phyloP scores from a whole-genome alignment of 2,329 filamentous ascomycete genomes.

The Ilyonectria mors-panacis region DNA sequence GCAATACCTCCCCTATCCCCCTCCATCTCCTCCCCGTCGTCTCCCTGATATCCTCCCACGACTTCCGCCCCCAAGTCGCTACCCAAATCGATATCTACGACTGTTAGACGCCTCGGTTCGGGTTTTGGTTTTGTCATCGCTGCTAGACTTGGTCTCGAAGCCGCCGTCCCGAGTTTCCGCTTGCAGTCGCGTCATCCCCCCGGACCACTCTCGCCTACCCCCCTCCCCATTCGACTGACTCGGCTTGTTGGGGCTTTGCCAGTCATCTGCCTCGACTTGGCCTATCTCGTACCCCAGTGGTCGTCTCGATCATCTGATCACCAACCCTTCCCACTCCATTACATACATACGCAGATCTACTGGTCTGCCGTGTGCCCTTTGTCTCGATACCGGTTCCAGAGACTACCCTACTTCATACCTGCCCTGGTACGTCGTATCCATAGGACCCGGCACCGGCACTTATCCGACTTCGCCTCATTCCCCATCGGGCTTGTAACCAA shows the following conservation, averaged over 20 bases:
- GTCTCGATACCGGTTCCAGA: constrained; percentile 18
- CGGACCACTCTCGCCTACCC: constrained; percentile 33
- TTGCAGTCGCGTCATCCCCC: constrained; percentile 43
- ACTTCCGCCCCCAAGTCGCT: constrained; percentile 9
- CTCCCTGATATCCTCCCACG: not conserved
- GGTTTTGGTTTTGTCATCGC: constrained; percentile 10
- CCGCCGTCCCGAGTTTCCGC: constrained; percentile 38
- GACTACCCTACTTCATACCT: constrained; percentile 22
- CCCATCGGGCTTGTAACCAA: constrained; percentile 37
- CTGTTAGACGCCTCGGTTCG: constrained; percentile 16
- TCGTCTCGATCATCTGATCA: constrained; percentile 41
- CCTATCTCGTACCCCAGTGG: constrained; percentile 39
- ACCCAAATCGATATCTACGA: constrained; percentile 13
- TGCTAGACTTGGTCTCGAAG: constrained; percentile 15
- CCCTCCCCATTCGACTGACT: constrained; percentile 38
- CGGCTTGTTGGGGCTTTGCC: constrained; percentile 36
- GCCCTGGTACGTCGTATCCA: constrained; percentile 33
- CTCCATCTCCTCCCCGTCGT: not conserved
- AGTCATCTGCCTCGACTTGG: constrained; percentile 43
- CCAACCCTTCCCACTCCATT: constrained; percentile 32
- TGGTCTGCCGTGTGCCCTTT: constrained; percentile 24
- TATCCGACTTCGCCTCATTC: constrained; percentile 45
- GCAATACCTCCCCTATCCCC: constrained; percentile 6
- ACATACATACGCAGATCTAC: constrained; percentile 29
- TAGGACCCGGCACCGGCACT: constrained; percentile 42